A percentile compares a stretch with the other conserved stretches of the same genome.
These are phyloP conservation scores for Solanum medicagineum DNA, from an alignment of 257 asterid species.

Conservation along the genomic window DNA sequence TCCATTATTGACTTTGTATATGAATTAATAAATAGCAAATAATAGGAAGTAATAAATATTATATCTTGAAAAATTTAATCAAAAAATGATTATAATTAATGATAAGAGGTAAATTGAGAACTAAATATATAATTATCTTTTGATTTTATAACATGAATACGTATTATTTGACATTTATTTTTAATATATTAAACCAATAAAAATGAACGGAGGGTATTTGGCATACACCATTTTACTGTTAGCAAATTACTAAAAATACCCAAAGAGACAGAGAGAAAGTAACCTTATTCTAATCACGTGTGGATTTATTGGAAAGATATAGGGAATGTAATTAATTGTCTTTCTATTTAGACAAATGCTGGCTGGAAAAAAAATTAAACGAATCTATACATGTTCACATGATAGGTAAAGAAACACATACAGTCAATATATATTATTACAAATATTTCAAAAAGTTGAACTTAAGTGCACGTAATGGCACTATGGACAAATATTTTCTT, in stretches of 20 bases:
- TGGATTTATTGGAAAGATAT: background rate
- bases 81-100: too few species aligned
- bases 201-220: background rate
- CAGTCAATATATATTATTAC: background rate
- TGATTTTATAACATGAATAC: too few species aligned
- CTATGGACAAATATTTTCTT: background rate
- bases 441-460: background rate
- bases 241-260: background rate
- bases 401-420: background rate
- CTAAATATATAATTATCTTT: too few species aligned
- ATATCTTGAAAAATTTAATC: too few species aligned
- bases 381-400: background rate
- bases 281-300: constrained; percentile 4
- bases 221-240: background rate
- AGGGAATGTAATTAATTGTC: background rate
- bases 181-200: too few species aligned
- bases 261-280: background rate
- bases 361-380: background rate
- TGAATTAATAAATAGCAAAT: too few species aligned
- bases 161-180: too few species aligned
- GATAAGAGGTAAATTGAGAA: too few species aligned
- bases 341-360: background rate
- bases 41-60: too few species aligned
- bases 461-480: background rate
- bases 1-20: too few species aligned